A percentile compares a stretch with the other conserved stretches of the same genome.
Evolutionary conservation across 768 basidiomycete genomes (phyloP).

Genomic region (Lanmaoa rubissima): DNA sequence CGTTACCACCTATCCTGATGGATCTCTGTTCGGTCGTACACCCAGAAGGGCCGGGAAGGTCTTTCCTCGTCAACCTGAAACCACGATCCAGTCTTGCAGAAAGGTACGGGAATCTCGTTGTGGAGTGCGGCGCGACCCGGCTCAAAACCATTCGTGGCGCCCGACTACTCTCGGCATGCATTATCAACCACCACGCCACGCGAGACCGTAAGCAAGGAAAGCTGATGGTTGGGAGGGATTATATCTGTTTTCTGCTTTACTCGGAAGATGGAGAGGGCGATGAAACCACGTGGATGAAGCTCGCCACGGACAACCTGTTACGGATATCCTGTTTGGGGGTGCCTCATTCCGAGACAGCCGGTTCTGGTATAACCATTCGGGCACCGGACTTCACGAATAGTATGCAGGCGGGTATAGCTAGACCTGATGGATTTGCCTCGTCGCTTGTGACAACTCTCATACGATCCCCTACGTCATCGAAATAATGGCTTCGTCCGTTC

Average conservation of each 20-base stretch:
- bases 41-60: not conserved
- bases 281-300: constrained; percentile 3
- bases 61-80: not conserved
- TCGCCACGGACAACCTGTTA: constrained; percentile 1
- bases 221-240: not conserved
- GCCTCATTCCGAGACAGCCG: not conserved
- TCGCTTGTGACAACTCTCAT: not conserved
- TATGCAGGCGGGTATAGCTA: no score
- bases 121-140: constrained; percentile 5
- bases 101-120: not conserved
- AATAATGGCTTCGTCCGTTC: not conserved
- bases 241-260: constrained; percentile 9
- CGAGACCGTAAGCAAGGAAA: not conserved
- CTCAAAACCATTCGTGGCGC: not conserved
- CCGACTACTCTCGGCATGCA: constrained; percentile 3
- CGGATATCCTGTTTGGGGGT: not conserved
- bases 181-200: constrained; percentile 3
- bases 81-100: not conserved
- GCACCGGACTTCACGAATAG: not conserved
- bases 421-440: not conserved
- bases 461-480: not conserved
- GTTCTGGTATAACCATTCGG: no score
- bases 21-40: not conserved
- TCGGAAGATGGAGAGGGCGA: not conserved
- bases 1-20: constrained; percentile 4